Evolutionary conservation across 78 protist genomes (phyloP).

Genomic region (Dictyostelium citrinum): DNA sequence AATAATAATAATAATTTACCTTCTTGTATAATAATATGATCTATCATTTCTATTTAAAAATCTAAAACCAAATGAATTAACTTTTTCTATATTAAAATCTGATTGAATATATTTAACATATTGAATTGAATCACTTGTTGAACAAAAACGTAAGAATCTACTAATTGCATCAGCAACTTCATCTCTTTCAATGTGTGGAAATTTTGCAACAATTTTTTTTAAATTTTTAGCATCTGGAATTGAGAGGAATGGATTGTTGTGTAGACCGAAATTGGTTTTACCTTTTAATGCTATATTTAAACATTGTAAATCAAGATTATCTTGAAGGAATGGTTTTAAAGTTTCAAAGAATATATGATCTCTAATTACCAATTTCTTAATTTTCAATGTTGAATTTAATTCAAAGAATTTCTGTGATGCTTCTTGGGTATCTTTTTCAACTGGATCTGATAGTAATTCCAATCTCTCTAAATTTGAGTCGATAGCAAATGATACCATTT

Average conservation of each 20-base stretch:
- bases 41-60: neutral
- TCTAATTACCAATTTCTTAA: neutral
- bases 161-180: neutral
- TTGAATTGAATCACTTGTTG: neutral
- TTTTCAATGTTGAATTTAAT: neutral
- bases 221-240: neutral
- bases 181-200: neutral
- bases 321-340: neutral
- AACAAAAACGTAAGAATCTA: neutral
- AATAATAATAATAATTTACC: neutral
- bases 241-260: neutral
- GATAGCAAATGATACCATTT: neutral
- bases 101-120: neutral
- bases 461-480: neutral
- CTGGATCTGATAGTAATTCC: neutral
- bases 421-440: neutral
- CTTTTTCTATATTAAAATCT: neutral
- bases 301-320: neutral
- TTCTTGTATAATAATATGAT: neutral
- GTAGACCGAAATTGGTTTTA: neutral
- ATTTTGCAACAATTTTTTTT: neutral
- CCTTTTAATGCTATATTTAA: neutral
- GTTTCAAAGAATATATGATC: neutral
- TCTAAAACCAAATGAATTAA: neutral
- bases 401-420: neutral